Conservation (phyloP, 306 rosid genomes). For the Hylodesmum podocarpum region DNA sequence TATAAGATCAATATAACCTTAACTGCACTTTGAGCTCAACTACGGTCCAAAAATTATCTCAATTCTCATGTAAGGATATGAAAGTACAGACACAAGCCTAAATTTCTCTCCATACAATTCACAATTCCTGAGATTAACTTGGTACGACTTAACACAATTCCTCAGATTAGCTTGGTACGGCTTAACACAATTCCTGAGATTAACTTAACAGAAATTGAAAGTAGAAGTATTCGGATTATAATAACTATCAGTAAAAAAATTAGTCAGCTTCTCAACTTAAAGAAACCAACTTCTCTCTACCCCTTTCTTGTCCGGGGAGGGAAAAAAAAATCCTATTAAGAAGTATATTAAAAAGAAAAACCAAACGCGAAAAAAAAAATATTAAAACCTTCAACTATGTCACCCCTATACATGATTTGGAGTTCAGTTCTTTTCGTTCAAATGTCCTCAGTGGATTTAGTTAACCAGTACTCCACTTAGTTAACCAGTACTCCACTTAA, state of each 20-base stretch:
- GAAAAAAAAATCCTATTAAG: neutral
- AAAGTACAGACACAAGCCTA: neutral
- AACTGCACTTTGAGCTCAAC: constrained; percentile 22
- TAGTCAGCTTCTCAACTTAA: constrained; percentile 23
- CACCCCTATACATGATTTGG: constrained; percentile 35
- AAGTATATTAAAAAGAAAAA: constrained; percentile 5
- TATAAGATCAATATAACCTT: no score
- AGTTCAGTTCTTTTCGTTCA: constrained; percentile 33
- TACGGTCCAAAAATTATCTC: constrained; percentile 8
- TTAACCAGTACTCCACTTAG: constrained; percentile 19
- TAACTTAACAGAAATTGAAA: constrained; percentile 11
- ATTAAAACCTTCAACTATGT: constrained; percentile 21
- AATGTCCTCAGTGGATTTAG: constrained; percentile 9
- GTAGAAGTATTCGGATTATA: constrained; percentile 14
- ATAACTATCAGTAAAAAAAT: constrained; percentile 21
- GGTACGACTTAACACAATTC: neutral
- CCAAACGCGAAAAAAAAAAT: constrained; percentile 14
- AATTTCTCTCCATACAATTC: neutral
- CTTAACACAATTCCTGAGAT: constrained; percentile 7
- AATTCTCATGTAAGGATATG: neutral
- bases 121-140: constrained; percentile 15
- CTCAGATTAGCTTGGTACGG: constrained; percentile 14
- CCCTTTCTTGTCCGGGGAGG: neutral
- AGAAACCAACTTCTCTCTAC: constrained; percentile 4
- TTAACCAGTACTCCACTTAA: constrained; percentile 24